phyloP scores from a whole-genome alignment of 257 asterid species.

The Solanum ahanhuiri region DNA sequence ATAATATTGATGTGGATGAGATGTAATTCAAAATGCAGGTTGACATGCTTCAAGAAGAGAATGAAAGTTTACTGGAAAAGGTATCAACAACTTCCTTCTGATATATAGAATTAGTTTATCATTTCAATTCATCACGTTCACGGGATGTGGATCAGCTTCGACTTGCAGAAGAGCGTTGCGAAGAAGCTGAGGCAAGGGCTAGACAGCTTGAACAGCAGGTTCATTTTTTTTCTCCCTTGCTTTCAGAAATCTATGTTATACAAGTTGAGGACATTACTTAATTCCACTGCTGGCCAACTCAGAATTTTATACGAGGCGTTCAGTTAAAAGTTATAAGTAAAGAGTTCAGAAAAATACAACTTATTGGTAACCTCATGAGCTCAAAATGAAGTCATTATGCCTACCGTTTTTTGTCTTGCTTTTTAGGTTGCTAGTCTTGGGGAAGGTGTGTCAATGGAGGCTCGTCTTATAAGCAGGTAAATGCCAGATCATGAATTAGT shows the following conservation, averaged over 20 bases:
- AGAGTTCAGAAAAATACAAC: not conserved
- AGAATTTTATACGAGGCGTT: not conserved
- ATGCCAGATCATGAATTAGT: not conserved
- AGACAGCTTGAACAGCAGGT: slow-evolving; percentile 90
- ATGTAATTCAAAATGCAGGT: slow-evolving; percentile 39
- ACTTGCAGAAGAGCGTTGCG: slow-evolving; percentile 71
- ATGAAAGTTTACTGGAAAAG: slow-evolving; percentile 81
- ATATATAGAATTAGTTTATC: not conserved
- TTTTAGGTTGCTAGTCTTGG: slow-evolving; percentile 82
- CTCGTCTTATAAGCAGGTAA: slow-evolving; percentile 91
- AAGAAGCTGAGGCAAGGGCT: slow-evolving; percentile 92
- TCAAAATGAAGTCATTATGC: too few relatives aligned
- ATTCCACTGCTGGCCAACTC: not conserved
- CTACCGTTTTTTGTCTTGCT: not conserved
- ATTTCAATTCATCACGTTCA: slow-evolving; percentile 4
- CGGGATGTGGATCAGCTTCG: slow-evolving; percentile 45
- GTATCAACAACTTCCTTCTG: slow-evolving; percentile 26
- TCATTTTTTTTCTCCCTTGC: not conserved
- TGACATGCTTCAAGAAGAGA: slow-evolving; percentile 99
- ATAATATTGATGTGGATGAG: slow-evolving; percentile 5
- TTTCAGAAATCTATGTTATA: not conserved
- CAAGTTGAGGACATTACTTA: not conserved
- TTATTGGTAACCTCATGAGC: not conserved
- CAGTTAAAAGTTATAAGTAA: not conserved
- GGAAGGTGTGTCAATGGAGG: slow-evolving; percentile 90